Percentiles rank a stretch among this genome's conserved stretches.
phyloP scores from a whole-genome alignment of 169 alveolate genomes.

The Eimeria tenella region DNA sequence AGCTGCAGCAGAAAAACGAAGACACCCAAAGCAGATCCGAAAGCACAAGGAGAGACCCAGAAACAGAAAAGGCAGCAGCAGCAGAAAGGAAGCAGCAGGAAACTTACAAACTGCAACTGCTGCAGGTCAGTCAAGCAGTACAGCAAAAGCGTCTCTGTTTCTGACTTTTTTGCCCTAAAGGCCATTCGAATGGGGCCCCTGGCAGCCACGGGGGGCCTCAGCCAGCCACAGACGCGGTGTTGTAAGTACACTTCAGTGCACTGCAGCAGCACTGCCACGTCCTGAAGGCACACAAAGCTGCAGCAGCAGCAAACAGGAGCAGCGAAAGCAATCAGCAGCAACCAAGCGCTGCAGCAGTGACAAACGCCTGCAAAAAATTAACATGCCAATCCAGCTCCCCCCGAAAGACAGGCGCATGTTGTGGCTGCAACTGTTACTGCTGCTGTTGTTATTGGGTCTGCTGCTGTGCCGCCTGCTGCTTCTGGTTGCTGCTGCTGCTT shows the following conservation, averaged over 20 bases:
- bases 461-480: neutral
- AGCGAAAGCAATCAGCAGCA: no score
- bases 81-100: slow-evolving; percentile 11
- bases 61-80: slow-evolving; percentile 7
- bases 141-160: neutral
- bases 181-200: neutral
- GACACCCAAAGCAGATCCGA: neutral
- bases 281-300: slow-evolving; percentile 63
- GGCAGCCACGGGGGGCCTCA: slow-evolving; percentile 18
- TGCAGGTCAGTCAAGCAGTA: neutral
- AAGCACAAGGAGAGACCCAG: neutral
- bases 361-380: no score
- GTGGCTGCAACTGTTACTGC: neutral
- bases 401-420: neutral
- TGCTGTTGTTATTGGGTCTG: neutral
- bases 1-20: neutral
- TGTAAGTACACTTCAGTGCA: slow-evolving; percentile 38
- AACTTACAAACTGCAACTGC: neutral
- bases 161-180: neutral
- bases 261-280: slow-evolving; percentile 53
- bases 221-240: slow-evolving; percentile 41
- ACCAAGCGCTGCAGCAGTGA: no score
- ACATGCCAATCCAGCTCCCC: neutral
- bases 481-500: neutral
- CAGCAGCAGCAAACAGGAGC: neutral